Base-by-base conservation (phyloP, 805 yeast species). In the Suhomyces sp. region DNA sequence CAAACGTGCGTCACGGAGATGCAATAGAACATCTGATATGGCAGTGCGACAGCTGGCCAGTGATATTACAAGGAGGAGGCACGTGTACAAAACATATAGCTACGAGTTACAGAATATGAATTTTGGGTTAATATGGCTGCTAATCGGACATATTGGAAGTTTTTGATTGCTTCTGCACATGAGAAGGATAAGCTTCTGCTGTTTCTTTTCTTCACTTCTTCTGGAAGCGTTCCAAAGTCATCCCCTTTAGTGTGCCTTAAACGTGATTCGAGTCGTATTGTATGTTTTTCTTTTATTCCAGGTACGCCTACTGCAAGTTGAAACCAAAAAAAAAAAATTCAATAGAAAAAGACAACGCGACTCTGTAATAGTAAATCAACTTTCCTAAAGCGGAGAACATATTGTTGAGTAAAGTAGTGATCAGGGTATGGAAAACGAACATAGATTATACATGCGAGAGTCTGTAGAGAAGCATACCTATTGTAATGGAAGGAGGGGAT, bases 351-450 rank as follows among this genome's bases (percentile, higher is more conserved):
- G 23, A n/a, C 31, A 23, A 24, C 31, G 42, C 42, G 42, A 38
- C 42, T 45, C 47, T 45, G 19, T 24, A 45, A 45, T 45, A 45
- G 47, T 45, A 45, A 17, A 45, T 27, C 35, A n/a, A 13, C 23
- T 27, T 45, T 45, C 47, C 47, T 17, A 24, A 45, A 24, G 33
- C 33, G 47, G 47, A 45, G 7, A 38, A 38, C 42, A 38, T 38
- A 38, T 38, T 38, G 42, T 38, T 19, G 24, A 38, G 42, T 17
- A 9, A 15, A 38, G 42, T 10, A 38, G 24, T 19, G 22, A 17
- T 38, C 13, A 38, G 24, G 19, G 24, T 38, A 33, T 6, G 17
- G 36, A 33, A n/a, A 33, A 33, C 36, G 36, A 33, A n/a, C 17
- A n/a, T 33, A 33, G 17, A 33, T n/a, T 33, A 6, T 29, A 29